phyloP scores from a whole-genome alignment of 2,329 filamentous ascomycete species.

The Gyromitra esculenta region DNA sequence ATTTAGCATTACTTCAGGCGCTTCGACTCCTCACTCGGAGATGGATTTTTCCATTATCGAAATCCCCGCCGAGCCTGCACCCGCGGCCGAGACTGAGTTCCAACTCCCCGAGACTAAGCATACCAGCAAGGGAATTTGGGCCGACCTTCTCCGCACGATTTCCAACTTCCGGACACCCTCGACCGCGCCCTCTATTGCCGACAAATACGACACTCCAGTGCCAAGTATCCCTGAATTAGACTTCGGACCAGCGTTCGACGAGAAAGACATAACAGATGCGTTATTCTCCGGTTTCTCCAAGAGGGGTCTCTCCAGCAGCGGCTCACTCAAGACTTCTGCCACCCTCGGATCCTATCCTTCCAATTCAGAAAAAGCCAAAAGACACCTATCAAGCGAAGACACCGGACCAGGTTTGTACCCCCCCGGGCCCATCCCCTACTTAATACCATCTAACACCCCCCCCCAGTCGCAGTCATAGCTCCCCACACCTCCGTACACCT shows the following conservation, averaged over 20 bases:
- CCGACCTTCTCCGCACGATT: background rate
- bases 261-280: background rate
- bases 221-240: background rate
- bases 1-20: background rate
- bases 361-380: background rate
- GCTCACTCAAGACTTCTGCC: no score
- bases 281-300: background rate
- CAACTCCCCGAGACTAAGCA: background rate
- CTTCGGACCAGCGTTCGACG: background rate
- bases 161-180: background rate
- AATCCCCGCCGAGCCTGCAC: background rate
- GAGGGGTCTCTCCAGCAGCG: background rate
- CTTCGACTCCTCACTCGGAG: background rate
- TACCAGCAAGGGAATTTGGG: background rate
- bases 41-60: background rate
- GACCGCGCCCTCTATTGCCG: background rate
- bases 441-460: background rate
- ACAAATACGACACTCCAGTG: background rate
- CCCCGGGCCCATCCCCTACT: background rate
- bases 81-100: background rate
- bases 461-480: background rate
- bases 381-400: background rate
- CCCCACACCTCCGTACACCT: background rate
- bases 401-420: background rate
- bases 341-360: background rate